These are phyloP conservation scores for Inga leiocalycina DNA, from an alignment of 306 rosid species.

Conservation along the genomic window DNA sequence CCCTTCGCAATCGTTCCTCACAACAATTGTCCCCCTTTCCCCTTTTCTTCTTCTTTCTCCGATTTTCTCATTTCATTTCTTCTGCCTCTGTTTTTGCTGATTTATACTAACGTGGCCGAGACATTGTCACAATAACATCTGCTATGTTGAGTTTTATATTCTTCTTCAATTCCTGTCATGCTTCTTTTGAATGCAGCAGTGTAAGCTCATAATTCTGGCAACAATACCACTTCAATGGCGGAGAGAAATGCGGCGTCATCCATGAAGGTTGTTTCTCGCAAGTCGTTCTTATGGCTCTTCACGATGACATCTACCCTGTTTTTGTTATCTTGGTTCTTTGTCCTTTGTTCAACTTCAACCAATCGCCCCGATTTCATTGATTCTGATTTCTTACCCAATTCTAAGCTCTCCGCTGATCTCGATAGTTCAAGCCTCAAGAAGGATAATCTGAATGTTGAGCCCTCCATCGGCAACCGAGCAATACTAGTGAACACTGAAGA, in stretches of 20 bases:
- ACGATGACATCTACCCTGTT: slow-evolving; percentile 51
- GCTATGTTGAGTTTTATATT: background rate
- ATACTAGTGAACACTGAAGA: slow-evolving; percentile 48
- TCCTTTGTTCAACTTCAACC: slow-evolving; percentile 62
- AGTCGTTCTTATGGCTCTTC: slow-evolving; percentile 52
- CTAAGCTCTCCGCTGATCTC: slow-evolving; percentile 33
- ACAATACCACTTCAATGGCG: slow-evolving; percentile 14
- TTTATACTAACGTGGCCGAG: background rate
- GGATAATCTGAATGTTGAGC: slow-evolving; percentile 31
- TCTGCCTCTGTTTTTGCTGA: background rate
- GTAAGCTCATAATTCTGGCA: background rate
- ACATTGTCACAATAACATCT: background rate
- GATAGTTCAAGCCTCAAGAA: slow-evolving; percentile 26
- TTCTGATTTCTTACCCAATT: slow-evolving; percentile 44
- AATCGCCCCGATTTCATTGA: slow-evolving; percentile 36
- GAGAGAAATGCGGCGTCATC: slow-evolving; percentile 38
- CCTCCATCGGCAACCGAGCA: slow-evolving; percentile 51
- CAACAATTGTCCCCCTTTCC: background rate
- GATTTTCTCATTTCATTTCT: background rate
- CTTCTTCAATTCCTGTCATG: slow-evolving; percentile 14
- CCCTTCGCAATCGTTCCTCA: background rate
- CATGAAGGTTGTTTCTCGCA: slow-evolving; percentile 45
- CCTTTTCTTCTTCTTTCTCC: background rate
- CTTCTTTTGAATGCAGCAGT: slow-evolving; percentile 20
- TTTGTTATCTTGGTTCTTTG: slow-evolving; percentile 60